These are phyloP conservation scores for Cordyceps militaris DNA, from an alignment of 2,329 filamentous ascomycete genomes.

Conservation along the genomic window DNA sequence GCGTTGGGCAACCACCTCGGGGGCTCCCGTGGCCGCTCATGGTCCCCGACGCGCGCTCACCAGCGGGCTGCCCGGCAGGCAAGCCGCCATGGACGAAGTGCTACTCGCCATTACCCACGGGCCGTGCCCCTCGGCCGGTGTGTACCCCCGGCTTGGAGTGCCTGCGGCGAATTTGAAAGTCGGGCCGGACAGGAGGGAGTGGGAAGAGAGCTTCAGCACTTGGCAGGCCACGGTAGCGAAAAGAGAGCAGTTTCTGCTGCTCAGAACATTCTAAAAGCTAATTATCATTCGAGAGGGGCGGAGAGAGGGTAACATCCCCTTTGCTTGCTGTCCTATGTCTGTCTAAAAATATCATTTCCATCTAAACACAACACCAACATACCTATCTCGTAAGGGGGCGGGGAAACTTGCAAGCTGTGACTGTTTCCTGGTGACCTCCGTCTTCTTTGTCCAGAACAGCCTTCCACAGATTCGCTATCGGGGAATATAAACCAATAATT, in stretches of 20 bases:
- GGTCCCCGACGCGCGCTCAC: neutral
- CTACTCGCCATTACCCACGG: neutral
- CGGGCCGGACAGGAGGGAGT: neutral
- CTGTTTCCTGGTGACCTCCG: neutral
- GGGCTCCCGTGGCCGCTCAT: neutral
- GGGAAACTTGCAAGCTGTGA: conserved; percentile 3
- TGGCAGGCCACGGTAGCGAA: neutral
- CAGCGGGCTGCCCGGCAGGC: neutral
- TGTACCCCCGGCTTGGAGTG: neutral
- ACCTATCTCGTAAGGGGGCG: neutral
- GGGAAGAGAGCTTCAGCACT: neutral
- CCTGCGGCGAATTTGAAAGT: neutral
- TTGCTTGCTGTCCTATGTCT: neutral
- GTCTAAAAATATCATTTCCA: neutral
- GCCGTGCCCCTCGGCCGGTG: neutral
- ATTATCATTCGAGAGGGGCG: neutral
- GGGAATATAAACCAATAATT: conserved; percentile 5
- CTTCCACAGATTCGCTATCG: neutral
- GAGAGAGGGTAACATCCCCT: neutral
- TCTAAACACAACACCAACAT: neutral
- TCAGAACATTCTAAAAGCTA: neutral
- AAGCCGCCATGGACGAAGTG: neutral
- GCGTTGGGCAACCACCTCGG: too few relatives aligned
- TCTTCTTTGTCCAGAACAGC: neutral
- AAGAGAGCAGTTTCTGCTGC: neutral